Evolutionary conservation across 2,329 filamentous ascomycete genomes (phyloP), one percentile per base, ranked within the genome.

Genomic region (Penicillium sp.): DNA sequence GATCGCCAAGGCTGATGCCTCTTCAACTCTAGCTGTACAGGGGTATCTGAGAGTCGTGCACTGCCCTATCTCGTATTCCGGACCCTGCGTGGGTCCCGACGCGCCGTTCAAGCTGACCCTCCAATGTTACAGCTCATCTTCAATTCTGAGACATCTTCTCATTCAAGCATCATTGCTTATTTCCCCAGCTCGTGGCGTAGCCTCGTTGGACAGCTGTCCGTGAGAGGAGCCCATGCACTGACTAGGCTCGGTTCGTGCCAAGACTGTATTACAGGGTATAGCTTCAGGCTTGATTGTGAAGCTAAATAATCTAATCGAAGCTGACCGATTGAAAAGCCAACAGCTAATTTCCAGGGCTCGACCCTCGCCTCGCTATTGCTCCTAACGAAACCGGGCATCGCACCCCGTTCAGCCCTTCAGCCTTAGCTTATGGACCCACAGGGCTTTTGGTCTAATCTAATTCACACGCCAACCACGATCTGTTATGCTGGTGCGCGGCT

Each of bases 1-100:
- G 46, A 48, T 43, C 30, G 46, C 30, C 31, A 22, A 44, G 28
- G 46, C 40, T 44, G 31, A 27, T 35, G 18, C 39, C 36, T n/a
- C 16, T 48, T 41, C 6, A 5, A 38, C 44, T 14, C 8, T 9
- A 20, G 33, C 33, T 36, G n/a, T 36, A 20, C n/a, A 18, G 33
- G 16, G 16, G 31, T n/a, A n/a, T n/a, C 14, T 16, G 13, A 16
- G 31, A 33, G 14, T 33, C 8, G 33, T 41, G 33, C 42, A 45
- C 42, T 50, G 42, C 35, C 48, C 16, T 36, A 18, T 31, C 31
- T 16, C n/a, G 33, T 35, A n/a, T 18, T 25, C 28, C 10, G 28
- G 20, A 41, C 41, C 16, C 35, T 16, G 13, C 24, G 41, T 41
- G 22, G 41, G 4, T 18, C 25, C 8, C n/a, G 14, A 8, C 14